Base-by-base conservation (phyloP, 2,329 filamentous ascomycete species). In the Chlorencoelia australis region DNA sequence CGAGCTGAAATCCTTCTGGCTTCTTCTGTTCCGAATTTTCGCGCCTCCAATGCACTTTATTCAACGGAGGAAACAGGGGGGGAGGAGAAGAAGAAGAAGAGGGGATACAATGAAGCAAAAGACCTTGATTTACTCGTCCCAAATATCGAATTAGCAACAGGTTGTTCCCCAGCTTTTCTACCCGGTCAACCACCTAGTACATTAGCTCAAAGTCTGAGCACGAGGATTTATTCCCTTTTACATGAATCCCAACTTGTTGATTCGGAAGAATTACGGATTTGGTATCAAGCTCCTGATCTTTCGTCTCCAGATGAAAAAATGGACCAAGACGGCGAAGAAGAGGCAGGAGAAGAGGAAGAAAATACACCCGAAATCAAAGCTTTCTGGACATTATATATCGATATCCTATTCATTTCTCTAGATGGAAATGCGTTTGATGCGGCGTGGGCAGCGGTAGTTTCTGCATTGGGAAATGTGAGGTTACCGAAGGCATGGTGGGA, bases 301-400 rank as follows among this genome's bases (percentile, higher is more conserved):
- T 63, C 61, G 11, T n/a, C n/a, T n/a, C n/a, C n/a, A n/a, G n/a
- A n/a, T n/a, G n/a, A n/a, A n/a, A n/a, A n/a, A n/a, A n/a, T n/a
- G n/a, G 64, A 67, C 11, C 65, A 69, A 15, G 65, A 67, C 4
- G 56, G 51, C 11, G 62, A 58, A 29, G 60, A 63, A 8, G 57
- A 56, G 5, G 55, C 56, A n/a, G 48, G 43, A 14, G 51, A 49
- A 8, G 42, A 44, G 8, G 51, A 55, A 20, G 39, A 41, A 3
- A 42, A 56, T 35, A 58, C 58, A 22, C 57, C 58, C 6, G 68
- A 76, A 44, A 60, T 89, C 8, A 89, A 83, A 56, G 91, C 82
- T 0, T 96, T 93, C 59, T 98, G 89, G 91, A 79, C 84, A 7
- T 74, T 98, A 14, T 95, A 94, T 60, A 83, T 98, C 47, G 89